phyloP scores from a whole-genome alignment of 768 basidiomycete species.

The Boletus vermiculosoides region DNA sequence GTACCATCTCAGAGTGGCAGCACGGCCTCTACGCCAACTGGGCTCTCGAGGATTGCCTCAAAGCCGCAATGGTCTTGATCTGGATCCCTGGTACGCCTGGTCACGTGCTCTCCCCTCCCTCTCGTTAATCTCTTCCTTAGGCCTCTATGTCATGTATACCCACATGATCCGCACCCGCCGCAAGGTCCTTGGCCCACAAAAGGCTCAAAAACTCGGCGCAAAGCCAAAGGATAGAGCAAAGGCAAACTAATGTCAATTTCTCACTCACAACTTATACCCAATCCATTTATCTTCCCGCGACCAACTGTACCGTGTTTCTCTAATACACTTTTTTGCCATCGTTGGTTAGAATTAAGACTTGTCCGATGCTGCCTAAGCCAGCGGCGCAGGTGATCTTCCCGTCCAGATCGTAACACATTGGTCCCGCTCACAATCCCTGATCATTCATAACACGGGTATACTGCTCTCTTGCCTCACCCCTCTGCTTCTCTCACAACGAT shows the following conservation, averaged over 20 bases:
- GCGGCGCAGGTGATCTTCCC: background rate
- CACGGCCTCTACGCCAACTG: slow-evolving; percentile 44
- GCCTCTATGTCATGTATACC: slow-evolving; percentile 53
- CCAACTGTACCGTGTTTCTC: background rate
- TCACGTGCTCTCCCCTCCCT: background rate
- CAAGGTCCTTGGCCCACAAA: slow-evolving; percentile 47
- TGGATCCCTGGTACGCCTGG: slow-evolving; percentile 84
- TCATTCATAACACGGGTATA: background rate
- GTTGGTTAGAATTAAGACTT: slow-evolving; percentile 6
- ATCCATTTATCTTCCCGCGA: background rate
- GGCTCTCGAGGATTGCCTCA: slow-evolving; percentile 55
- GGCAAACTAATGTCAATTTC: slow-evolving; percentile 8
- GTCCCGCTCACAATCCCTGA: slow-evolving; percentile 10
- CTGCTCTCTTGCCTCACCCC: background rate
- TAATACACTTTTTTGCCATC: slow-evolving; percentile 22
- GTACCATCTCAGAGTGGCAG: slow-evolving; percentile 62
- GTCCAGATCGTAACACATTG: slow-evolving; percentile 8
- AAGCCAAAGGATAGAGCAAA: slow-evolving; percentile 35
- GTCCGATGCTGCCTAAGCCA: background rate
- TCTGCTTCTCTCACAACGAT: slow-evolving; percentile 3
- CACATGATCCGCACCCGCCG: slow-evolving; percentile 59
- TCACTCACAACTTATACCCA: background rate
- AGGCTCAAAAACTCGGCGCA: slow-evolving; percentile 32
- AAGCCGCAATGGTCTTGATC: slow-evolving; percentile 60
- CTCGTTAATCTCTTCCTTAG: slow-evolving; percentile 23